Evolutionary conservation across 2,329 filamentous ascomycete species (phyloP), one percentile per base, ranked within the genome.

Genomic region (Colletotrichum tanaceti): DNA sequence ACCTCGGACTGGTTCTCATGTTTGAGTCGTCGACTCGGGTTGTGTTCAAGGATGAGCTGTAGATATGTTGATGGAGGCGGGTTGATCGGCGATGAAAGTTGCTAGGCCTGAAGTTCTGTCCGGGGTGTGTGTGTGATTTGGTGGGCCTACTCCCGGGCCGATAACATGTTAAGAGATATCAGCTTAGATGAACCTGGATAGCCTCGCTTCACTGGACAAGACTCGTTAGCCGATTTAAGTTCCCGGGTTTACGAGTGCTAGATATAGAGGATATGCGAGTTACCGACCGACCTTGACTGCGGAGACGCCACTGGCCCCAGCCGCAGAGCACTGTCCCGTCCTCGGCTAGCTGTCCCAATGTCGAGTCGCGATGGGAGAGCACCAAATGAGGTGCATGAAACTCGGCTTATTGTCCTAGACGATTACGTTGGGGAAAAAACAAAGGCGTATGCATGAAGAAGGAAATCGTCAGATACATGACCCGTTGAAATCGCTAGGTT

Each of bases 1-100:
- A 66, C 22, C 68, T 65, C 52, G 65, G 57, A 58, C 62, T 71
- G 59, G 58, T 65, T 58, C 68, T 71, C 70, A 72, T 72, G 44
- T 62, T 70, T 66, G 55, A 60, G 24, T 60, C 57, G 59, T 61
- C 60, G 52, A 58, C 43, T 58, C 32, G 68, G 22, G 44, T 35
- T 61, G 64, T n/a, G 49, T 28, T 70, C 58, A 58, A 28, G 43
- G 54, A 58, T 63, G 59, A 59, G 43, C 28, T 44, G 54, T 68
- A 53, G 57, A 60, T 68, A 70, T 65, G 60, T 58, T 41, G 53
- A 41, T 47, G 58, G 63, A 43, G 63, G 54, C 32, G 35, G 52
- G 28, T 46, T 68, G 32, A 59, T 66, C 53, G 58, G 54, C 53
- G 58, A 68, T 68, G 64, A 68, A 54, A 63, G 59, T 20, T 63